phyloP scores from a whole-genome alignment of 1,284 basidiomycete genomes.

The Fistulinella staudtii region DNA sequence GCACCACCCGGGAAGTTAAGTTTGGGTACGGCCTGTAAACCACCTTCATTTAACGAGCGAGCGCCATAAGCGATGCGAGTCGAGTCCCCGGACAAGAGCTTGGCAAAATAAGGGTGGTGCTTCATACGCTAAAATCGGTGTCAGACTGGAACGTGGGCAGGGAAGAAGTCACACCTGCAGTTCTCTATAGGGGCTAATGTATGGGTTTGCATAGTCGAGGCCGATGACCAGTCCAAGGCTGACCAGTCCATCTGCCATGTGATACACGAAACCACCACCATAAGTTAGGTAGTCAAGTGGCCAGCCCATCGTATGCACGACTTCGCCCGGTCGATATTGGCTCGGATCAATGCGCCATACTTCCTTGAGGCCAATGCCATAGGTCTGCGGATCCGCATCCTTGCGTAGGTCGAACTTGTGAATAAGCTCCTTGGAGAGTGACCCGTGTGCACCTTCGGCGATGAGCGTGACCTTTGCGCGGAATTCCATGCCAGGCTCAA shows the following conservation, averaged over 20 bases:
- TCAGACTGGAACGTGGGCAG: slow-evolving; percentile 3
- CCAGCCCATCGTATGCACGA: slow-evolving; percentile 95
- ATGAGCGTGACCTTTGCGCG: slow-evolving; percentile 92
- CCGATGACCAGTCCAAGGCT: slow-evolving; percentile 92
- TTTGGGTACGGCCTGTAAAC: slow-evolving; percentile 89
- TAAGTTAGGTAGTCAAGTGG: slow-evolving; percentile 86
- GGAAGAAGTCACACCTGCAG: slow-evolving; percentile 63
- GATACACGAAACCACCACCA: slow-evolving; percentile 93
- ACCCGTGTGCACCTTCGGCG: slow-evolving; percentile 95
- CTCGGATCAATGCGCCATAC: slow-evolving; percentile 89
- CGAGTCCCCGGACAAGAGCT: slow-evolving; percentile 71
- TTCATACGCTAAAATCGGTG: slow-evolving; percentile 74
- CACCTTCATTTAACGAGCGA: slow-evolving; percentile 91
- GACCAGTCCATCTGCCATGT: slow-evolving; percentile 92
- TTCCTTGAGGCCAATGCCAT: slow-evolving; percentile 96
- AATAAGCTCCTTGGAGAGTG: slow-evolving; percentile 81
- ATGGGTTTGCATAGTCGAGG: slow-evolving; percentile 94
- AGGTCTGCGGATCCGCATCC: slow-evolving; percentile 90
- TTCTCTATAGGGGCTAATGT: slow-evolving; percentile 89
- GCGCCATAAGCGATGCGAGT: slow-evolving; percentile 90
- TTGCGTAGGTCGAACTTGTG: slow-evolving; percentile 74
- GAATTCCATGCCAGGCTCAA: slow-evolving; percentile 98
- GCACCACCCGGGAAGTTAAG: slow-evolving; percentile 95
- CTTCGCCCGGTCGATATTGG: slow-evolving; percentile 79
- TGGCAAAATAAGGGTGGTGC: slow-evolving; percentile 90